phyloP scores from a whole-genome alignment of 2,329 filamentous ascomycete genomes.

The Arachnomyces sp. region DNA sequence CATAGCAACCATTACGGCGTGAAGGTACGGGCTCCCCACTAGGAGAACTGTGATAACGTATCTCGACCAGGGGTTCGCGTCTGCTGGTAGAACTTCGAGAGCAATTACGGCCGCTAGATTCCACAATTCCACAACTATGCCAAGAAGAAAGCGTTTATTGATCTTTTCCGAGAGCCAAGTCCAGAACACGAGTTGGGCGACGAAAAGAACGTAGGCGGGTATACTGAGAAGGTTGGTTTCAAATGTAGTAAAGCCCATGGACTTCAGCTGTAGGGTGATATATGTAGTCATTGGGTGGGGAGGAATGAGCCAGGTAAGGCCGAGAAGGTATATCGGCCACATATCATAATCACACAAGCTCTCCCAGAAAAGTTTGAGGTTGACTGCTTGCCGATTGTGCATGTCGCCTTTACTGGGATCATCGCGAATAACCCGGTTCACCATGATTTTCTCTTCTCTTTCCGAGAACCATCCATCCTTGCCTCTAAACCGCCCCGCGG shows the following conservation, averaged over 20 bases:
- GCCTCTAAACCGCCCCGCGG: constrained; percentile 53
- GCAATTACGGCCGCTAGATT: constrained; percentile 46
- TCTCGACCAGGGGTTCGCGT: constrained; percentile 45
- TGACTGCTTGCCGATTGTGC: constrained; percentile 53
- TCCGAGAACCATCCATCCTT: constrained; percentile 61
- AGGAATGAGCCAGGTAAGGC: constrained; percentile 37
- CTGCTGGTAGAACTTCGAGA: constrained; percentile 42
- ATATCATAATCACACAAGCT: constrained; percentile 50
- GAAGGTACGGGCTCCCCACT: constrained; percentile 52
- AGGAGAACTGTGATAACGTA: constrained; percentile 48
- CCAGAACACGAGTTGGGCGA: constrained; percentile 48
- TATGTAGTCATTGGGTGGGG: constrained; percentile 29
- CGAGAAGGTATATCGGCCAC: constrained; percentile 50
- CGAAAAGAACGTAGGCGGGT: constrained; percentile 50
- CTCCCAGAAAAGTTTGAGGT: constrained; percentile 41
- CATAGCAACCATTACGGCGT: constrained; percentile 46
- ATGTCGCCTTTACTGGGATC: constrained; percentile 53
- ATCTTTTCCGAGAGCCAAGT: constrained; percentile 50
- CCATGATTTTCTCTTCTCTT: constrained; percentile 61
- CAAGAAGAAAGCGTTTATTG: constrained; percentile 48
- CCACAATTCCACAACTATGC: constrained; percentile 47
- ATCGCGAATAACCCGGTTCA: constrained; percentile 54
- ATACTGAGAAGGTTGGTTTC: constrained; percentile 58
- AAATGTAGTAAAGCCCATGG: constrained; percentile 52
- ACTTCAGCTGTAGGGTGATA: constrained; percentile 38